Percentiles rank a stretch among this genome's conserved stretches.
Conservation (phyloP, 140 eudicot species). For the Bidens hawaiensis region DNA sequence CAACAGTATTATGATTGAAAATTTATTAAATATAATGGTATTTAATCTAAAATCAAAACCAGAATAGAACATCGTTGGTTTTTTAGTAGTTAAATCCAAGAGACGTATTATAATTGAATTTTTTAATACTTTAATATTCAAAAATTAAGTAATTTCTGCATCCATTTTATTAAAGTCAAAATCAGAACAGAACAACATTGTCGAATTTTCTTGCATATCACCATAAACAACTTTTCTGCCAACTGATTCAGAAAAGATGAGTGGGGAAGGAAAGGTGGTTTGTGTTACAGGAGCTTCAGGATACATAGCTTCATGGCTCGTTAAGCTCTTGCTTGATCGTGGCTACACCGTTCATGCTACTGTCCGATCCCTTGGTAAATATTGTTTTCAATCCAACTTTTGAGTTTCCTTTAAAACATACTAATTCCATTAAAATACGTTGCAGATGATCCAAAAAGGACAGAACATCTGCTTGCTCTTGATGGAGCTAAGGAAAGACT, state of each 20-base stretch:
- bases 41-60: too few relatives aligned
- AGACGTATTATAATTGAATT: too few relatives aligned
- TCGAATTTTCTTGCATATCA: not conserved
- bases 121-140: too few relatives aligned
- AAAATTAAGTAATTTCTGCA: too few relatives aligned
- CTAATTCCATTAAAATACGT: not conserved
- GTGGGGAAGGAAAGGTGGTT: not conserved
- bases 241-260: not conserved
- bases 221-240: not conserved
- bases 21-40: too few relatives aligned
- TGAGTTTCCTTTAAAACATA: not conserved
- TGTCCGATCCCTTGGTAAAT: constrained; percentile 39
- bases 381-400: not conserved
- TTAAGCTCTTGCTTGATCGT: constrained; percentile 30
- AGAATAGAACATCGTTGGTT: too few relatives aligned
- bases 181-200: not conserved
- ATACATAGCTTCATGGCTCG: constrained; percentile 37
- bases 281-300: constrained; percentile 53
- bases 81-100: too few relatives aligned
- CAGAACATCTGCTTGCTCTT: not conserved
- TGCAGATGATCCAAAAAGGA: not conserved
- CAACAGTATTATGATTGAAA: too few relatives aligned
- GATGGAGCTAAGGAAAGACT: constrained; percentile 26
- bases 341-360: constrained; percentile 51
- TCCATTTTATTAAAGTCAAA: too few relatives aligned